These are phyloP conservation scores for Picea mariana DNA, from an alignment of 83 land plant genomes.

Conservation along the genomic window DNA sequence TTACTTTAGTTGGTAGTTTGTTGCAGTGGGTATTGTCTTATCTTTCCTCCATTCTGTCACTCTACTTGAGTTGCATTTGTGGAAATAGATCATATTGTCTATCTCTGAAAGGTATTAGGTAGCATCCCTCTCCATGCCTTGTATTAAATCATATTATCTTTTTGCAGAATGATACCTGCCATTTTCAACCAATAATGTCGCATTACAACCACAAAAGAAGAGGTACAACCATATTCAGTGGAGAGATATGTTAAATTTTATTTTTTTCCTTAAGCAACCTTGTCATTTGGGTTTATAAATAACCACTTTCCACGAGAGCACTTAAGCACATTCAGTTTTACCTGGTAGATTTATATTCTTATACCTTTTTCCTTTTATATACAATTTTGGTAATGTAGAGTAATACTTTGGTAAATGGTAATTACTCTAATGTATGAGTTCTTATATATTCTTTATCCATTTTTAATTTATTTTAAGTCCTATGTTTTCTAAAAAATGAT, in stretches of 20 bases:
- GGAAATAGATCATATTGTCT: no score
- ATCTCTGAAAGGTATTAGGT: no score
- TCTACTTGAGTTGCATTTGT: no score
- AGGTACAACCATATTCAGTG: background rate
- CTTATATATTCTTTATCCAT: background rate
- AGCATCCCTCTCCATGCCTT: no score
- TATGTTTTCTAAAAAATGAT: no score
- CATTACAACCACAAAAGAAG: background rate
- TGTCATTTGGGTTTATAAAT: background rate
- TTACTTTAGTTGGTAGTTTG: no score
- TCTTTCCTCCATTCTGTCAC: no score
- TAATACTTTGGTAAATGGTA: no score
- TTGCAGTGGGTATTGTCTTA: no score
- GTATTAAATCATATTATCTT: background rate
- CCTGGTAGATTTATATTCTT: background rate
- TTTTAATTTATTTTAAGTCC: background rate
- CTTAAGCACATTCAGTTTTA: background rate
- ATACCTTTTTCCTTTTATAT: background rate
- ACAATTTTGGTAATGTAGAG: no score
- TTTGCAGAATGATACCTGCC: background rate
- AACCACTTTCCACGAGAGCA: background rate
- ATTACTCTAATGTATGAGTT: background rate
- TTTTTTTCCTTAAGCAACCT: background rate
- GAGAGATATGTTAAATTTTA: background rate
- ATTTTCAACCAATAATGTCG: conserved; percentile 3